Evolutionary conservation across 202 grass and related monocot species (phyloP), one percentile per base, ranked within the genome.

Genomic region (Dendrocalamus latiflorus): DNA sequence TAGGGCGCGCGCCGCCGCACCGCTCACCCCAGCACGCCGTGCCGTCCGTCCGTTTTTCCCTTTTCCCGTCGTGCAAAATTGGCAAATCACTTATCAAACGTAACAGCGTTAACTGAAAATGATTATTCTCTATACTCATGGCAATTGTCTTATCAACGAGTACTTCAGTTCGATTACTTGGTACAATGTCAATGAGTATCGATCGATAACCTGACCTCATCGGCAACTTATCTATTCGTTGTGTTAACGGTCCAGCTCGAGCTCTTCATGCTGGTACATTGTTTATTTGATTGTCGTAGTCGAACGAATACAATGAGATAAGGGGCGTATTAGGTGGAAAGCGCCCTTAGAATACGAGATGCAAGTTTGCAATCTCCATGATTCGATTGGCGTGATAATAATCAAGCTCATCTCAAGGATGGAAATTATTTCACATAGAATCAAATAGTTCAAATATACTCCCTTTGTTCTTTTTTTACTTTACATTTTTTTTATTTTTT

Each of bases 1-100:
- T 90, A 87, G 84, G 67, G 88, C 49, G 68, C 28, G 26, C 64
- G 50, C 16, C 48, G n/a, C 25, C 65, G 37, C 24, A 28, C 24
- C 6, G 33, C 15, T 51, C 21, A 7, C 56, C 1, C 60, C 33
- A 34, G 3, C 57, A 43, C 21, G 48, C 48, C 57, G 48, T 39
- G 56, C 74, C 74, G 64, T 39, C 45, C 39, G n/a, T 36, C 55
- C 56, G 8, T 41, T 42, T 62, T 10, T 3, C 15, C 8, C 0
- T 41, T 70, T 70, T 62, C 9, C 51, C 51, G 17, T 68, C 1
- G 15, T 21, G 6, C 1, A 59, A 76, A 77, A 60, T 9, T 4
- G 4, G 39, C n/a, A 28, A n/a, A 59, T 59, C n/a, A 25, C 20
- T 25, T 10, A 48, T 53, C 54, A 6, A 48, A 48, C 14, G 14